A percentile compares a stretch with the other conserved stretches of the same genome.
These are phyloP conservation scores for Lodderomyces pseudojiufengensis DNA, from an alignment of 1,139 yeast species.

Conservation along the genomic window DNA sequence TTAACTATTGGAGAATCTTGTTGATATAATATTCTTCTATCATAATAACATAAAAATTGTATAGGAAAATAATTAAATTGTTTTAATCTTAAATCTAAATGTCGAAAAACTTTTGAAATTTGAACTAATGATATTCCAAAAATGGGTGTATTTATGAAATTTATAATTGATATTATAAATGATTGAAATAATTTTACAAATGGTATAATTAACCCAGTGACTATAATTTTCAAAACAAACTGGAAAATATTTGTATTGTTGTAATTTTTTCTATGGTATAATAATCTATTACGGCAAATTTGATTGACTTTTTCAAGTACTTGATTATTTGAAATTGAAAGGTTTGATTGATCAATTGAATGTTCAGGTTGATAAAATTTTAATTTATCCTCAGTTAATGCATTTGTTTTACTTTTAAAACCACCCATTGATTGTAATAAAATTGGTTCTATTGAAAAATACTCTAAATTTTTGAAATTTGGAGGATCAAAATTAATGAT, in stretches of 20 bases:
- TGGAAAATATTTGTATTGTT: not conserved
- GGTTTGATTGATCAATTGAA: constrained; percentile 8
- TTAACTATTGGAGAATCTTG: constrained; percentile 20
- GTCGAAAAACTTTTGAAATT: constrained; percentile 66
- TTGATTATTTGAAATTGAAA: constrained; percentile 23
- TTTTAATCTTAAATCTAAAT: constrained; percentile 71
- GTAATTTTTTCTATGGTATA: constrained; percentile 8
- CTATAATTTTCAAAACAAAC: not conserved
- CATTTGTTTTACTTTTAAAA: not conserved
- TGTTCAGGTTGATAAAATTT: constrained; percentile 8
- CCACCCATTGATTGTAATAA: constrained; percentile 52
- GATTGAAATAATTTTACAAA: constrained; percentile 18
- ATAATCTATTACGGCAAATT: constrained; percentile 22
- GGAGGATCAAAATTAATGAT: constrained; percentile 73
- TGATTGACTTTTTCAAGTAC: constrained; percentile 34
- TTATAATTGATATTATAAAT: constrained; percentile 20
- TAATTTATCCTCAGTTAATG: constrained; percentile 4
- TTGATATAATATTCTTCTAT: constrained; percentile 26
- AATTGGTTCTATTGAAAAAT: constrained; percentile 72
- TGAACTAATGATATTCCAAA: constrained; percentile 26
- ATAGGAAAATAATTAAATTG: constrained; percentile 80
- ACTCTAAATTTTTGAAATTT: constrained; percentile 67
- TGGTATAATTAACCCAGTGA: constrained; percentile 8
- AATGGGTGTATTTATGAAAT: constrained; percentile 23
- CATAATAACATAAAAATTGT: constrained; percentile 61